Evolutionary conservation across 2,329 filamentous ascomycete species (phyloP).

Genomic region (Arachnomyces sp.): DNA sequence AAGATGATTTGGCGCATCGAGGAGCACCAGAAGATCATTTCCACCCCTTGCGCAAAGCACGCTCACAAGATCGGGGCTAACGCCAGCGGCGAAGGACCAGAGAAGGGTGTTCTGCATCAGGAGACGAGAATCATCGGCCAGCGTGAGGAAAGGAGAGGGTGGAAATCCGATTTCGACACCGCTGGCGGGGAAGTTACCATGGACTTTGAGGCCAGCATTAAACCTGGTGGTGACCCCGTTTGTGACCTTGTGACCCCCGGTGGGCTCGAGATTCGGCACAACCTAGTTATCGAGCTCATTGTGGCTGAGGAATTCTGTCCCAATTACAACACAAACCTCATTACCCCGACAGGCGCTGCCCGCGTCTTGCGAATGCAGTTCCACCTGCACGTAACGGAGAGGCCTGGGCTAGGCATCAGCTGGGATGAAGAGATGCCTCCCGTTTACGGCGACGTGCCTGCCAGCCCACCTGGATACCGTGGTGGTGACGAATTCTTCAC

Average conservation of each 20-base stretch:
- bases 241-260: slow-evolving; percentile 70
- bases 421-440: slow-evolving; percentile 97
- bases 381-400: slow-evolving; percentile 70
- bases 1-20: slow-evolving; percentile 91
- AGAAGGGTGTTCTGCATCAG: slow-evolving; percentile 65
- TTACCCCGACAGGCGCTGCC: slow-evolving; percentile 82
- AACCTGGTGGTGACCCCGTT: slow-evolving; percentile 56
- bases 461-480: slow-evolving; percentile 67
- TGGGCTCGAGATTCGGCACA: slow-evolving; percentile 74
- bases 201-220: slow-evolving; percentile 63
- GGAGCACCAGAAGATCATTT: slow-evolving; percentile 72
- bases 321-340: slow-evolving; percentile 61
- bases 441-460: slow-evolving; percentile 87
- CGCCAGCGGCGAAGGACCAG: slow-evolving; percentile 41
- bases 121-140: slow-evolving; percentile 71
- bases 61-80: slow-evolving; percentile 45
- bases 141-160: slow-evolving; percentile 75
- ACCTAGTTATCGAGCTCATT: slow-evolving; percentile 84
- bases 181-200: slow-evolving; percentile 70
- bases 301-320: slow-evolving; percentile 81
- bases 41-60: slow-evolving; percentile 74
- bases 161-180: slow-evolving; percentile 71
- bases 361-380: slow-evolving; percentile 92
- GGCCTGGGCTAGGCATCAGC: slow-evolving; percentile 77
- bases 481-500: slow-evolving; percentile 31